Evolutionary conservation across 371 early-diverging fungal species (phyloP).

Genomic region (Saksenaea oblongispora): DNA sequence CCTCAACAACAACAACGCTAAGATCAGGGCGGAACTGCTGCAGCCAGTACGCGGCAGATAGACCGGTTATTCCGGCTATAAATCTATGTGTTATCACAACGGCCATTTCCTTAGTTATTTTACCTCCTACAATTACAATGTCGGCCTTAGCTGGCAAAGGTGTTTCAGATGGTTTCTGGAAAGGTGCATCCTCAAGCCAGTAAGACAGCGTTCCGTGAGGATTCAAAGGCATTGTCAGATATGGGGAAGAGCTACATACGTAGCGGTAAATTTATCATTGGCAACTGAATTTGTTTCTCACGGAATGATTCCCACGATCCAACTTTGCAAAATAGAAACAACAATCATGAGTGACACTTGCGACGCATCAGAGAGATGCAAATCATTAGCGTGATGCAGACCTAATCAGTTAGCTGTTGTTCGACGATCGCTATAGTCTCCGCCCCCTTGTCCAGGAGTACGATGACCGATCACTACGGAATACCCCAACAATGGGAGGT

Average conservation of each 20-base stretch:
- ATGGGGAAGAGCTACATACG: neutral
- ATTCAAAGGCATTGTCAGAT: slow-evolving; percentile 14
- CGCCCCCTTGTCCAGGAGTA: too few species aligned
- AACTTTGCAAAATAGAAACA: neutral
- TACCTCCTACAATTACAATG: slow-evolving; percentile 46
- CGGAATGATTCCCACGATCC: neutral
- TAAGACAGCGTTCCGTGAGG: slow-evolving; percentile 27
- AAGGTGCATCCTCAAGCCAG: slow-evolving; percentile 39
- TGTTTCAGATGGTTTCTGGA: slow-evolving; percentile 15
- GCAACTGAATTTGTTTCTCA: neutral
- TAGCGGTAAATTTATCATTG: neutral
- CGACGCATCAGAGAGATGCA: too few species aligned
- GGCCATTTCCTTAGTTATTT: neutral
- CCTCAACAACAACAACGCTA: slow-evolving; percentile 43
- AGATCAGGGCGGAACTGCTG: slow-evolving; percentile 30
- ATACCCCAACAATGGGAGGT: too few species aligned
- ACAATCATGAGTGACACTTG: too few species aligned
- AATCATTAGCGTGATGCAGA: too few species aligned
- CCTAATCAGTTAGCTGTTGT: too few species aligned
- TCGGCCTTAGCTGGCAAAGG: slow-evolving; percentile 31
- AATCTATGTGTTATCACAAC: neutral
- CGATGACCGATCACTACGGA: too few species aligned
- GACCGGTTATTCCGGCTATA: slow-evolving; percentile 32
- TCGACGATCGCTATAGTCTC: too few species aligned
- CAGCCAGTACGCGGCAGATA: slow-evolving; percentile 36